These are phyloP conservation scores for Penicillium frequentans DNA, from an alignment of 2,329 filamentous ascomycete genomes.

Conservation along the genomic window DNA sequence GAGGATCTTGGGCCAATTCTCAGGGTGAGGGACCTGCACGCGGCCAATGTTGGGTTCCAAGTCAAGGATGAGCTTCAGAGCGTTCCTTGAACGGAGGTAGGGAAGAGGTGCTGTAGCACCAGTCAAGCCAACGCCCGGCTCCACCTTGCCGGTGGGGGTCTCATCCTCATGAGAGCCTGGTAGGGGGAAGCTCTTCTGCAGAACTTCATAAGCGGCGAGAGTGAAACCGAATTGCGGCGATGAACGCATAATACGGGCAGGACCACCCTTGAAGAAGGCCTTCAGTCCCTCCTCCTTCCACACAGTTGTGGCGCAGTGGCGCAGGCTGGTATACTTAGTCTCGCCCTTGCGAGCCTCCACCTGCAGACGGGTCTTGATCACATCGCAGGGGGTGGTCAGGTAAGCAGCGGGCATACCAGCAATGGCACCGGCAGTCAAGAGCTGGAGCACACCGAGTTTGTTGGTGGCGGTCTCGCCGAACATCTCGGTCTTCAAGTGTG, in stretches of 20 bases:
- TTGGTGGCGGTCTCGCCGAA: slow-evolving; percentile 88
- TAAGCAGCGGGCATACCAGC: slow-evolving; percentile 90
- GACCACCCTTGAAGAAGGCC: slow-evolving; percentile 98
- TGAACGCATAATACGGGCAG: slow-evolving; percentile 89
- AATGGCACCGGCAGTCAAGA: slow-evolving; percentile 92
- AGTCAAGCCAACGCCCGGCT: slow-evolving; percentile 63
- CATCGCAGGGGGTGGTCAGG: slow-evolving; percentile 94
- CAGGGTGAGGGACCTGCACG: slow-evolving; percentile 56
- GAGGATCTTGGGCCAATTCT: slow-evolving; percentile 40
- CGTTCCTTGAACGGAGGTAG: slow-evolving; percentile 77
- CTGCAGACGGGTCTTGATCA: slow-evolving; percentile 98
- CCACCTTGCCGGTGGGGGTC: slow-evolving; percentile 60
- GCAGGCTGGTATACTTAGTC: slow-evolving; percentile 78
- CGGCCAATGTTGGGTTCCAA: slow-evolving; percentile 90
- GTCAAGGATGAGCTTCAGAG: slow-evolving; percentile 92
- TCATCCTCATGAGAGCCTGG: slow-evolving; percentile 62
- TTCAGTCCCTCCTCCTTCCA: slow-evolving; percentile 88
- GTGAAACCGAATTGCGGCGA: slow-evolving; percentile 99
- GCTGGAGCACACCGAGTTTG: slow-evolving; percentile 85
- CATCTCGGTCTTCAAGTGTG: slow-evolving; percentile 87
- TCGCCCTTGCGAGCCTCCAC: slow-evolving; percentile 97
- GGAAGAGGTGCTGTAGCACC: slow-evolving; percentile 65
- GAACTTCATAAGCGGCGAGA: slow-evolving; percentile 87
- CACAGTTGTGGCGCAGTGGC: slow-evolving; percentile 82
- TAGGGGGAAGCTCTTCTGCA: slow-evolving; percentile 78